Percentiles rank a stretch among this genome's conserved stretches.
These are phyloP conservation scores for Candida railenensis DNA, from an alignment of 805 yeast species.

Conservation along the genomic window DNA sequence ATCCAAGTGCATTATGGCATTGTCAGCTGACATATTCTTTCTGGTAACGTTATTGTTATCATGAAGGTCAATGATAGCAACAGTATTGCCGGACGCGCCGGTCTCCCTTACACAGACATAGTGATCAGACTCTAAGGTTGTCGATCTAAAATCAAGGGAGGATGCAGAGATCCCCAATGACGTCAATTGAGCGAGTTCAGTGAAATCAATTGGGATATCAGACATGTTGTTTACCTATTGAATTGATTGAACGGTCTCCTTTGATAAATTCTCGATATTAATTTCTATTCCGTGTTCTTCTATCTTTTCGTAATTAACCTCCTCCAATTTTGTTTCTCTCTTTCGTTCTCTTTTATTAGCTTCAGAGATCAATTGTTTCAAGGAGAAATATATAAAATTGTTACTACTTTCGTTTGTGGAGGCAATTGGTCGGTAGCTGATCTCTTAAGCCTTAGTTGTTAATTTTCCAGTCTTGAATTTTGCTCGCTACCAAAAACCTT, in stretches of 20 bases:
- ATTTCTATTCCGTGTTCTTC: no score
- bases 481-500: not conserved
- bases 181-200: constrained; percentile 89
- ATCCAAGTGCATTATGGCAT: constrained; percentile 94
- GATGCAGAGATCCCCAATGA: constrained; percentile 80
- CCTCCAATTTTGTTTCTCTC: not conserved
- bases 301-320: not conserved
- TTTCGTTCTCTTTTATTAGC: not conserved
- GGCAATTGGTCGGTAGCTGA: not conserved
- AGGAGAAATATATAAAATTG: not conserved
- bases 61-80: constrained; percentile 85
- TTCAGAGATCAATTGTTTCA: not conserved
- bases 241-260: not conserved
- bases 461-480: not conserved
- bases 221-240: not conserved
- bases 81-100: constrained; percentile 70
- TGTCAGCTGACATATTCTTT: constrained; percentile 95
- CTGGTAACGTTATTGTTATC: constrained; percentile 78
- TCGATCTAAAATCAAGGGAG: constrained; percentile 87
- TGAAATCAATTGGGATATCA: constrained; percentile 95
- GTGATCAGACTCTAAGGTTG: constrained; percentile 91
- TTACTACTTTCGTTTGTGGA: not conserved
- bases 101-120: constrained; percentile 80
- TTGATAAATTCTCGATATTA: no score
- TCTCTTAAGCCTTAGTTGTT: not conserved